A percentile compares a stretch with the other conserved stretches of the same genome.
Conservation (phyloP, 345 rosid genomes). For the Psidium friedrichsthalianum region DNA sequence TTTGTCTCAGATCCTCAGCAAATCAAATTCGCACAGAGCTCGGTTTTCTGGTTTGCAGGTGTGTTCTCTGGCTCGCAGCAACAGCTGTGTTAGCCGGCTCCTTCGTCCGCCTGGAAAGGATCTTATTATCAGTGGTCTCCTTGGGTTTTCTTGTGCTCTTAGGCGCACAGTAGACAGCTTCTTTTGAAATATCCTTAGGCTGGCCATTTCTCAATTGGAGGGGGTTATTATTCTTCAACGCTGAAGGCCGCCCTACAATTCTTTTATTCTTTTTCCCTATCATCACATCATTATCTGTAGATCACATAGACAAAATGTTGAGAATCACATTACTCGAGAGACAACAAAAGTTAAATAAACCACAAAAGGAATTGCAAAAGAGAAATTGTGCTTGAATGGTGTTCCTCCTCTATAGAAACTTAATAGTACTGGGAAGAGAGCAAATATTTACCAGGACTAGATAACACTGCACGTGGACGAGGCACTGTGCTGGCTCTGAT, state of each 20-base stretch:
- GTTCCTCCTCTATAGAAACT: background rate
- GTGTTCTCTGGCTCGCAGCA: background rate
- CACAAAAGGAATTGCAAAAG: background rate
- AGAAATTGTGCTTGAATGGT: background rate
- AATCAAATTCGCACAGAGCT: background rate
- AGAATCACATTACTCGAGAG: background rate
- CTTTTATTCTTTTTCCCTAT: conserved; percentile 32
- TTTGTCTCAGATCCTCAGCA: background rate
- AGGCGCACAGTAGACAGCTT: conserved; percentile 1
- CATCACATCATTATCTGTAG: conserved; percentile 40
- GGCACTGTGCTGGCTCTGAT: conserved; percentile 33
- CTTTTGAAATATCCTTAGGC: conserved; percentile 6
- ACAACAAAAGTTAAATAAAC: background rate
- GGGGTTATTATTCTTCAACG: conserved; percentile 13
- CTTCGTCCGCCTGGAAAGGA: conserved; percentile 10
- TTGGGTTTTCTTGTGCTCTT: conserved; percentile 6
- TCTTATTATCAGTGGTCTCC: conserved; percentile 3
- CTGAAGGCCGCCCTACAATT: conserved; percentile 7
- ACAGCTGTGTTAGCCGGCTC: background rate
- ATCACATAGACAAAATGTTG: background rate
- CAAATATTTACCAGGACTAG: conserved; percentile 45
- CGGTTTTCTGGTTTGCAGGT: background rate
- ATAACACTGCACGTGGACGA: conserved; percentile 63
- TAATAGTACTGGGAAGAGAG: background rate
- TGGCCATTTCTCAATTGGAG: conserved; percentile 18